Evolutionary conservation across 2,329 filamentous ascomycete species (phyloP).

Genomic region (Arachnomyces sp.): DNA sequence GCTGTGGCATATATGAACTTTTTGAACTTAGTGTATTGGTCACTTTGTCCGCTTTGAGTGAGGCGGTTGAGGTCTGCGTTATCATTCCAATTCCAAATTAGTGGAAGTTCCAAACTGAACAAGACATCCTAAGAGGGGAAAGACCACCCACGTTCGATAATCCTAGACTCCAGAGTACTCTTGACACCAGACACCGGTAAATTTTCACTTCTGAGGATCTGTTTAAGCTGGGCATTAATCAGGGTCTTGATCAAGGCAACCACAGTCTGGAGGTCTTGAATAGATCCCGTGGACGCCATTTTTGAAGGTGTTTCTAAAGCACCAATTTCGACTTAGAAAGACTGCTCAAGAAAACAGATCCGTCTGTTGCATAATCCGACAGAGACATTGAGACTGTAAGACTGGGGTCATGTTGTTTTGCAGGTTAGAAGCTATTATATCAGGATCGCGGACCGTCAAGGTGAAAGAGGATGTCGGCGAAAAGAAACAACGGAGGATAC

Average conservation of each 20-base stretch:
- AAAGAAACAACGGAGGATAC: no score
- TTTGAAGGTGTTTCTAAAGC: constrained; percentile 6
- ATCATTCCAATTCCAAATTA: constrained; percentile 1
- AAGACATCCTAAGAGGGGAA: constrained; percentile 7
- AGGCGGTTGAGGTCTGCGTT: constrained; percentile 22
- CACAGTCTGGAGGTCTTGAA: constrained; percentile 34
- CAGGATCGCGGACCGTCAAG: no score
- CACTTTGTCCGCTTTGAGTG: constrained; percentile 15
- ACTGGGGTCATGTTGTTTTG: not conserved
- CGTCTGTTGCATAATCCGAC: constrained; percentile 6
- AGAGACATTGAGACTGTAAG: constrained; percentile 2
- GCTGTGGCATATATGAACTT: constrained; percentile 25
- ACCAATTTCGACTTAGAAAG: constrained; percentile 13
- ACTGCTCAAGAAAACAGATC: constrained; percentile 17
- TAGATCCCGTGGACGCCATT: constrained; percentile 32
- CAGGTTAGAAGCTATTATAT: not conserved
- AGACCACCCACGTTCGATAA: constrained; percentile 58
- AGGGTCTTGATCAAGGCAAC: constrained; percentile 45
- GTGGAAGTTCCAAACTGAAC: constrained; percentile 2
- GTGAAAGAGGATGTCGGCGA: no score
- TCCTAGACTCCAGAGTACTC: constrained; percentile 67
- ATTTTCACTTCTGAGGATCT: constrained; percentile 65
- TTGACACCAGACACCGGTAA: constrained; percentile 78
- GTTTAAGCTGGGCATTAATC: constrained; percentile 61
- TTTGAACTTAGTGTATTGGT: constrained; percentile 25